phyloP scores from a whole-genome alignment of 305 asterid genomes.

The Ajuga reptans region DNA sequence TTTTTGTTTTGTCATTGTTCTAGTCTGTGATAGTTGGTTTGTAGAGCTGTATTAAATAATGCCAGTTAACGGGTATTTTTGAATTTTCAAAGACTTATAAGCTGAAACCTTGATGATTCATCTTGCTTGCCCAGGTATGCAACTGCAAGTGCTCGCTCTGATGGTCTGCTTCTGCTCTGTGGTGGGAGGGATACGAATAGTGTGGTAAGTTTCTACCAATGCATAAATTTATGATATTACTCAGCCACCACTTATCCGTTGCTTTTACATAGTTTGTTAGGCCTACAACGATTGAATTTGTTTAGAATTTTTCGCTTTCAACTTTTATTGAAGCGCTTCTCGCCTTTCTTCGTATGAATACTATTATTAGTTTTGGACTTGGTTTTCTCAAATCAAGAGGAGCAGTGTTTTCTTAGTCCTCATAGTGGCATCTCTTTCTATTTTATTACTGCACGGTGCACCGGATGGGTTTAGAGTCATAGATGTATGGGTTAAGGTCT shows the following conservation, averaged over 20 bases:
- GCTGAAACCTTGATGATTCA: not conserved
- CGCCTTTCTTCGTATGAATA: not conserved
- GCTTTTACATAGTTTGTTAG: constrained; percentile 7
- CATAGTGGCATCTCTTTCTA: not conserved
- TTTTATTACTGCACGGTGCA: not conserved
- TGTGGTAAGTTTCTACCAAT: constrained; percentile 57
- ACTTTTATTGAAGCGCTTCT: not conserved
- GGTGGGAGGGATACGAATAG: constrained; percentile 99
- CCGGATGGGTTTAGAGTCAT: constrained; percentile 10
- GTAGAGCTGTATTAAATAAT: not conserved
- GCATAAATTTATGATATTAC: not conserved
- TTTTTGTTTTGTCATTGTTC: not conserved
- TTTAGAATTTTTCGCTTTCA: not conserved
- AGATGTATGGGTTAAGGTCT: not conserved
- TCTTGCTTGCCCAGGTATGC: constrained; percentile 65
- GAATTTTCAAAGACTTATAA: not conserved
- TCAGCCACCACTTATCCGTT: not conserved
- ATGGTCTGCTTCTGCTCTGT: constrained; percentile 98
- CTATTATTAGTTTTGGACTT: not conserved
- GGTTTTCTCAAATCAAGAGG: not conserved
- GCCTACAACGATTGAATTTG: not conserved
- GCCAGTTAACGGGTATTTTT: not conserved
- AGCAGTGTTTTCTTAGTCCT: constrained; percentile 4
- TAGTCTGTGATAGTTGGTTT: constrained; percentile 8
- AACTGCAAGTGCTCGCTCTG: constrained; percentile 99